Evolutionary conservation across 1,284 basidiomycete genomes (phyloP).

Genomic region (Vanrija sp.): DNA sequence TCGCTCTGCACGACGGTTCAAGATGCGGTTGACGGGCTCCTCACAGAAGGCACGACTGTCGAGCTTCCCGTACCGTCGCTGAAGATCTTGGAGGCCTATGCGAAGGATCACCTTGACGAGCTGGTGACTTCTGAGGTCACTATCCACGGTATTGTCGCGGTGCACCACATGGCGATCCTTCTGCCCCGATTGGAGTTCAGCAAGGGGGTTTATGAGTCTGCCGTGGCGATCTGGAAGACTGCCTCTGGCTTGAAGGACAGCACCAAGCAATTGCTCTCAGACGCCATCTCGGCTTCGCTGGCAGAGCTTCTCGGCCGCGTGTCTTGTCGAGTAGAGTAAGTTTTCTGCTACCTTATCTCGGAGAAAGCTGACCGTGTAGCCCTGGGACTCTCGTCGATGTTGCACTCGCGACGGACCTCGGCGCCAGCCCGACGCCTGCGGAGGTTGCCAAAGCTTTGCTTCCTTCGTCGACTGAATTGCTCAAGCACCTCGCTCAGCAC

Average conservation of each 20-base stretch:
- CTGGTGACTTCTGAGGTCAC: slow-evolving; percentile 31
- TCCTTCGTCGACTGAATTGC: slow-evolving; percentile 17
- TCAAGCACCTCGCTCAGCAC: slow-evolving; percentile 18
- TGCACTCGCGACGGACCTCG: slow-evolving; percentile 29
- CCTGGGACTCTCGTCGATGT: slow-evolving; percentile 37
- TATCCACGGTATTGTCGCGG: slow-evolving; percentile 28
- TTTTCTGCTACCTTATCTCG: background rate
- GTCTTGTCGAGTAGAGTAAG: slow-evolving; percentile 26
- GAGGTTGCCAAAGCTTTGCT: slow-evolving; percentile 23
- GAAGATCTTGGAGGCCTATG: slow-evolving; percentile 35
- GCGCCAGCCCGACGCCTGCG: slow-evolving; percentile 10
- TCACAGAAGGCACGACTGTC: slow-evolving; percentile 6
- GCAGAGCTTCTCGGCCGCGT: slow-evolving; percentile 22
- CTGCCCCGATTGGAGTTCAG: slow-evolving; percentile 22
- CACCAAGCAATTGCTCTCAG: slow-evolving; percentile 15
- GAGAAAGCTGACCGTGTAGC: background rate
- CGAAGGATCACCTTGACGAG: slow-evolving; percentile 19
- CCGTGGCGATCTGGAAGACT: slow-evolving; percentile 22
- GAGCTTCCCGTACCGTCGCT: slow-evolving; percentile 14
- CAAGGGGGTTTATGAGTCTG: background rate
- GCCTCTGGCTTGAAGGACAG: slow-evolving; percentile 7
- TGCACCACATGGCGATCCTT: slow-evolving; percentile 37
- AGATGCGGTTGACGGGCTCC: slow-evolving; percentile 50
- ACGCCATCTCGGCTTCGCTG: slow-evolving; percentile 23
- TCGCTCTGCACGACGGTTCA: slow-evolving; percentile 52